Percentiles rank a stretch among this genome's conserved stretches.
These are phyloP conservation scores for Salvia sclarea DNA, from an alignment of 305 asterid species.

Conservation along the genomic window DNA sequence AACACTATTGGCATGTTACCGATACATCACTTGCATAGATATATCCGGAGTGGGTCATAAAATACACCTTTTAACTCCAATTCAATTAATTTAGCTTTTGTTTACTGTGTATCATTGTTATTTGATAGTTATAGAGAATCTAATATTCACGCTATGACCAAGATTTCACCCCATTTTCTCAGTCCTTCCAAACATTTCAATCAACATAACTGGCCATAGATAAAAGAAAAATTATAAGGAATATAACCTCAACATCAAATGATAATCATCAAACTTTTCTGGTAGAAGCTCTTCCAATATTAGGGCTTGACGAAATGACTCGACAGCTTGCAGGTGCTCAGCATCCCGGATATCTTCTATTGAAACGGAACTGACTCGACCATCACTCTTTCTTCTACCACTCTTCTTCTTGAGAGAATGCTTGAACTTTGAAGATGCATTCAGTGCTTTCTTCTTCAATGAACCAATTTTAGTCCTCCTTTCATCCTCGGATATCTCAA, in stretches of 20 bases:
- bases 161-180: slow-evolving; percentile 13
- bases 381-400: slow-evolving; percentile 79
- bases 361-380: slow-evolving; percentile 87
- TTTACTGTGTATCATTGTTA: neutral
- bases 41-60: slow-evolving; percentile 11
- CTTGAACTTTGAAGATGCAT: slow-evolving; percentile 89
- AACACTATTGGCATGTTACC: neutral
- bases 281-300: slow-evolving; percentile 84
- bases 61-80: slow-evolving; percentile 6
- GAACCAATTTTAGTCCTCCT: slow-evolving; percentile 74
- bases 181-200: slow-evolving; percentile 26
- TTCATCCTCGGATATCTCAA: slow-evolving; percentile 82
- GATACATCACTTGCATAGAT: neutral
- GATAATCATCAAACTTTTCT: slow-evolving; percentile 80
- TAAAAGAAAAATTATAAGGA: slow-evolving; percentile 24
- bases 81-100: neutral
- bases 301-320: slow-evolving; percentile 82
- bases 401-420: slow-evolving; percentile 97
- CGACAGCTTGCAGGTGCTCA: slow-evolving; percentile 82
- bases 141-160: neutral
- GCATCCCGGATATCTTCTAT: slow-evolving; percentile 94
- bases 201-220: slow-evolving; percentile 8
- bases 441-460: slow-evolving; percentile 77
- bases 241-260: slow-evolving; percentile 81
- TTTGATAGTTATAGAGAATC: neutral